These are phyloP conservation scores for Corynespora cassiicola DNA, from an alignment of 2,329 filamentous ascomycete species.

Conservation along the genomic window DNA sequence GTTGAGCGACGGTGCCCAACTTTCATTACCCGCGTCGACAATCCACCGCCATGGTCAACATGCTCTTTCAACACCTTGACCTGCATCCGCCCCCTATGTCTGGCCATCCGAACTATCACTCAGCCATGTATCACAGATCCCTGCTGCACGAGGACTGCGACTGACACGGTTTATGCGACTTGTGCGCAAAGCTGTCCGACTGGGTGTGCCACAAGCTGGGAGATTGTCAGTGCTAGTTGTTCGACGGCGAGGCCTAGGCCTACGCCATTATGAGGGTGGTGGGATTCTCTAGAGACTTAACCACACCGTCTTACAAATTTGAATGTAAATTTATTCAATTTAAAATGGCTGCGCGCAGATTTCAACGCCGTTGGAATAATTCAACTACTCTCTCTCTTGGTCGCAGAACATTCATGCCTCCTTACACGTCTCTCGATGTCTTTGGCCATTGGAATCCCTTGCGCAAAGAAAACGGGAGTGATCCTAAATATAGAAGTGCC, in stretches of 20 bases:
- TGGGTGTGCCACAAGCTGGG: conserved; percentile 24
- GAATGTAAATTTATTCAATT: too few relatives aligned
- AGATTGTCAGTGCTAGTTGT: conserved; percentile 7
- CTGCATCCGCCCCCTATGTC: conserved; percentile 14
- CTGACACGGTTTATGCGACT: conserved; percentile 17
- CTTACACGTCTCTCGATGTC: too few relatives aligned
- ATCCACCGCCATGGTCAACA: conserved; percentile 17
- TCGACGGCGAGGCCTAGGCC: conserved; percentile 4
- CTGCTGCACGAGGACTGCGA: conserved; percentile 20
- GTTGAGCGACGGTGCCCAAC: conserved; percentile 17
- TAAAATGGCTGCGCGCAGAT: too few relatives aligned
- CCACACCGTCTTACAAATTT: conserved; percentile 45
- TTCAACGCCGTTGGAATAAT: too few relatives aligned
- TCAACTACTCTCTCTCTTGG: too few relatives aligned
- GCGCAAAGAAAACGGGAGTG: too few relatives aligned
- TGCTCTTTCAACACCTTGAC: conserved; percentile 19
- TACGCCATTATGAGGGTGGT: too few relatives aligned
- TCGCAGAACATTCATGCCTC: too few relatives aligned
- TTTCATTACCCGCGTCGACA: conserved; percentile 20
- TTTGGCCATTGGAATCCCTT: too few relatives aligned
- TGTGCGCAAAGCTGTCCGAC: conserved; percentile 19
- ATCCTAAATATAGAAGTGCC: too few relatives aligned
- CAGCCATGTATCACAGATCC: conserved; percentile 19
- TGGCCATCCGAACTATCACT: conserved; percentile 19
- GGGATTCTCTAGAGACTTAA: conserved; percentile 43